These are phyloP conservation scores for Oryza coarctata DNA, from an alignment of 176 grass and related monocot genomes.

Conservation along the genomic window DNA sequence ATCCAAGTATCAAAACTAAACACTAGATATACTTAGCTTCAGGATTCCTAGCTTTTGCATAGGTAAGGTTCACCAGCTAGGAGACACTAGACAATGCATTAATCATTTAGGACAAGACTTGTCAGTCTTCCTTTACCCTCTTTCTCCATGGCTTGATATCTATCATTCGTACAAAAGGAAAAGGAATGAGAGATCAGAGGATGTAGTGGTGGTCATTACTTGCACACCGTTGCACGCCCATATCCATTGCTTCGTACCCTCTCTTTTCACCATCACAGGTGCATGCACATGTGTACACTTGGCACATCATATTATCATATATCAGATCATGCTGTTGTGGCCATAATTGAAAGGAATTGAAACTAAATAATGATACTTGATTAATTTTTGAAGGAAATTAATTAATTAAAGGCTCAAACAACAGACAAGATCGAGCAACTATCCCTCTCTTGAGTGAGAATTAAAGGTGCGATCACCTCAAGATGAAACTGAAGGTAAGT, in stretches of 20 bases:
- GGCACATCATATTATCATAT: background rate
- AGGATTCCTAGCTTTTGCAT: background rate
- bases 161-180: slow-evolving; percentile 9
- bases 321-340: background rate
- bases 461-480: background rate
- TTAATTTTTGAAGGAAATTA: background rate
- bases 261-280: background rate
- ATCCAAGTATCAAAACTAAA: background rate
- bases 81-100: background rate
- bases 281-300: background rate
- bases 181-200: background rate
- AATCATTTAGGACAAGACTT: slow-evolving; percentile 1
- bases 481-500: background rate
- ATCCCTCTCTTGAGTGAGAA: background rate
- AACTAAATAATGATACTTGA: background rate
- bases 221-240: background rate
- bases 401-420: background rate
- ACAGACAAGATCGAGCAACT: background rate
- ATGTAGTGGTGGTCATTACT: background rate
- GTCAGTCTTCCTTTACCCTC: background rate
- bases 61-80: background rate
- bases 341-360: background rate
- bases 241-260: background rate
- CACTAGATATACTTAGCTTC: background rate
- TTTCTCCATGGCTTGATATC: slow-evolving; percentile 7